Conservation (phyloP, 352 stramenopile genomes). For the Pythium diclinum region DNA sequence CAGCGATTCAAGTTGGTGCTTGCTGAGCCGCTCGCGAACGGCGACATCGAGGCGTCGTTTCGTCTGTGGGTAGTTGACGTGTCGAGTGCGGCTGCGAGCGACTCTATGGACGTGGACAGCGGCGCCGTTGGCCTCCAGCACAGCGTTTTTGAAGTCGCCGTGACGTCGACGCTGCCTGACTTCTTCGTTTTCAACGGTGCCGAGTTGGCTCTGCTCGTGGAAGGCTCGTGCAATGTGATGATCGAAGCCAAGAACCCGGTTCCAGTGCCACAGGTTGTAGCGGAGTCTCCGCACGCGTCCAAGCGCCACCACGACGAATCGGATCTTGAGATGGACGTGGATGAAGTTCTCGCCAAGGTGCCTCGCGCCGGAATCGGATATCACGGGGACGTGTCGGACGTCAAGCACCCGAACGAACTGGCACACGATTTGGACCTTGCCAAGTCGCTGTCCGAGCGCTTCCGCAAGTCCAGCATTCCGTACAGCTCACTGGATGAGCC, state of each 20-base stretch:
- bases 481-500: conserved; percentile 71
- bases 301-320: conserved; percentile 60
- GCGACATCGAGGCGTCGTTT: conserved; percentile 54
- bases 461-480: conserved; percentile 77
- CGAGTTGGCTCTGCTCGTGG: conserved; percentile 51
- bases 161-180: conserved; percentile 48
- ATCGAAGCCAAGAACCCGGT: conserved; percentile 27
- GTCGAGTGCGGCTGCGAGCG: conserved; percentile 15
- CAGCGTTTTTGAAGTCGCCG: conserved; percentile 37
- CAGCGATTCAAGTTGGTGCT: conserved; percentile 45
- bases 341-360: conserved; percentile 57
- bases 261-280: background rate
- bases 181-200: conserved; percentile 48
- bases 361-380: conserved; percentile 77
- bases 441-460: conserved; percentile 57
- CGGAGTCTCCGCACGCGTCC: background rate
- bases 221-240: conserved; percentile 55
- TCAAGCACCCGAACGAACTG: conserved; percentile 52
- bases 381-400: conserved; percentile 57
- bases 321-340: conserved; percentile 50
- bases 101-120: conserved; percentile 35
- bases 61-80: conserved; percentile 46
- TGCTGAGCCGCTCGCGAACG: conserved; percentile 38
- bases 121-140: conserved; percentile 41
- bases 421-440: conserved; percentile 38